These are phyloP conservation scores for Erysiphe pulchra DNA, from an alignment of 2,329 filamentous ascomycete genomes.

Conservation along the genomic window DNA sequence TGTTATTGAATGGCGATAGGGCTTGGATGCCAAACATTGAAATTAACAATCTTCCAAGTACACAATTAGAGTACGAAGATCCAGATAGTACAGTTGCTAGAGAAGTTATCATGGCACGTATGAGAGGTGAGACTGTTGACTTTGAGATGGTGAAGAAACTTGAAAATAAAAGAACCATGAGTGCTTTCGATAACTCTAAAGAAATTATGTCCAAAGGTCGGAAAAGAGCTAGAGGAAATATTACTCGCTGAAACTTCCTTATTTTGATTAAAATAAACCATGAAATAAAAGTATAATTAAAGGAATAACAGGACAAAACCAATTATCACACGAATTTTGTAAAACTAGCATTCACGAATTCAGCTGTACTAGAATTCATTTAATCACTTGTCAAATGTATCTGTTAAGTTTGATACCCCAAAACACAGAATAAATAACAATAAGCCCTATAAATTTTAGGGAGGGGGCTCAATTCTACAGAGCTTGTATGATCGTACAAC, in stretches of 20 bases:
- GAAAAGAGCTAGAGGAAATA: background rate
- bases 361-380: too few species aligned
- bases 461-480: too few species aligned
- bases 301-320: too few species aligned
- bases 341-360: too few species aligned
- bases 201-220: background rate
- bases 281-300: too few species aligned
- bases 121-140: conserved; percentile 10
- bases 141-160: conserved; percentile 5
- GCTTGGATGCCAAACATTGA: conserved; percentile 1
- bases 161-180: conserved; percentile 2
- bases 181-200: background rate
- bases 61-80: conserved; percentile 13
- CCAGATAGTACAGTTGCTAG: conserved; percentile 10
- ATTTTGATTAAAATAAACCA: too few species aligned
- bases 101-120: conserved; percentile 10
- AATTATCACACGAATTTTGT: too few species aligned
- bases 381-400: too few species aligned
- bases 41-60: conserved; percentile 8
- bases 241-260: background rate
- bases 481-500: too few species aligned
- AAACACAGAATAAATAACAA: too few species aligned
- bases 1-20: conserved; percentile 7
- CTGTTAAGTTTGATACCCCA: too few species aligned
- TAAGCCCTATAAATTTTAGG: too few species aligned